Evolutionary conservation across 1,284 basidiomycete species (phyloP), one percentile per base, ranked within the genome.

Genomic region (Trichosporon sp.): DNA sequence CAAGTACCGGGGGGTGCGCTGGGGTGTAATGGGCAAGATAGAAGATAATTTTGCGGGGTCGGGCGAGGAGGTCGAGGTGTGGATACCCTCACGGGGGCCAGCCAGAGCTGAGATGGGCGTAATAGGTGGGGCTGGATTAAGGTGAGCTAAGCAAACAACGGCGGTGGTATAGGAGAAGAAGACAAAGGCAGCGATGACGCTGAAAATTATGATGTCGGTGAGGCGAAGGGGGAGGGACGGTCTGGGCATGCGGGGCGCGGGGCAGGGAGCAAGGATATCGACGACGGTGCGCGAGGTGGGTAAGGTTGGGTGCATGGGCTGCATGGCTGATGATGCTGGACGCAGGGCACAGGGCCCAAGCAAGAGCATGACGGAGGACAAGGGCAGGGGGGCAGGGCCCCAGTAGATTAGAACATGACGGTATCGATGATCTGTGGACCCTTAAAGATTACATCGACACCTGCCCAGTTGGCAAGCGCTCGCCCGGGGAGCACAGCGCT

Each of bases 391-490:
- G 47, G 56, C 56, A 60, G 56, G 56, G 56, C 56, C 56, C 56
- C 56, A 60, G 56, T n/a, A 29, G 56, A 60, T 60, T 60, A 31
- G 56, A 31, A 32, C 56, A 60, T 60, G 56, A 60, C 56, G 56
- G 56, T 60, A 60, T 60, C 56, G 56, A 31, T 60, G 56, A 60
- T 60, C 56, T 60, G 56, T 60, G 27, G 56, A 31, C 56, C 56
- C 56, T 31, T 31, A 31, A 31, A 60, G 56, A 60, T n/a, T 31
- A 31, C 27, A 60, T 31, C 56, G 27, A 60, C 27, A 31, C 56
- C 29, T 25, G 21, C 21, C 47, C 21, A 51, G 47, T n/a, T 42
- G 5, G 38, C 38, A 13, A 18, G 18, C 38, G 18, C 18, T n/a
- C 18, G 4, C 15, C 38, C 38, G 18, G 18, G 6, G 35, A 38